A percentile compares a stretch with the other conserved stretches of the same genome.
Conservation (phyloP, 345 rosid genomes). For the Eutrema japonicum region DNA sequence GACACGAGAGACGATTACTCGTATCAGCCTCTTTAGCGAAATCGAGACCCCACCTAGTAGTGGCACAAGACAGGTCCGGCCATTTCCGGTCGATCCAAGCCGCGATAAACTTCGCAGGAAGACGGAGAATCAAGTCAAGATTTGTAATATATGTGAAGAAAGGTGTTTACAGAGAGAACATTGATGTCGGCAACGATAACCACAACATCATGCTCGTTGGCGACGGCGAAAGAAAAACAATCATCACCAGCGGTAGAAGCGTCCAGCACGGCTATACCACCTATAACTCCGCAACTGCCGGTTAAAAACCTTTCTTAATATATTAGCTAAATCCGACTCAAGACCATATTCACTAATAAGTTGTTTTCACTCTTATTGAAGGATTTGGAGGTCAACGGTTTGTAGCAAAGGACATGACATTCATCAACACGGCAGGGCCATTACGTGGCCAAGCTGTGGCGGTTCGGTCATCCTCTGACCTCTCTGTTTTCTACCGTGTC, state of each 20-base stretch:
- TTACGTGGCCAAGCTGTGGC: slow-evolving; percentile 82
- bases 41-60: slow-evolving; percentile 57
- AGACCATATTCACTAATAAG: neutral
- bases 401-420: slow-evolving; percentile 75
- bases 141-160: slow-evolving; percentile 71
- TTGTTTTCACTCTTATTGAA: slow-evolving; percentile 4
- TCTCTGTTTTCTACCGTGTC: slow-evolving; percentile 79
- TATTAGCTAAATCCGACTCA: neutral
- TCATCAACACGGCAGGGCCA: slow-evolving; percentile 77
- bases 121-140: slow-evolving; percentile 58
- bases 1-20: slow-evolving; percentile 68
- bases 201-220: slow-evolving; percentile 80
- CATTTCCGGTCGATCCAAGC: slow-evolving; percentile 57
- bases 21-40: slow-evolving; percentile 48
- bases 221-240: slow-evolving; percentile 65
- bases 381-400: slow-evolving; percentile 46
- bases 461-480: slow-evolving; percentile 82
- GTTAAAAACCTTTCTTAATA: slow-evolving; percentile 35
- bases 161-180: slow-evolving; percentile 70
- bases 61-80: slow-evolving; percentile 76
- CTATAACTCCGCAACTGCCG: slow-evolving; percentile 81
- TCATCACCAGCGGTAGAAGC: slow-evolving; percentile 74
- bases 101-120: slow-evolving; percentile 69
- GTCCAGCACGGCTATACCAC: slow-evolving; percentile 75
- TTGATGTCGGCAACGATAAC: slow-evolving; percentile 56